Conservation (phyloP, 2,329 filamentous ascomycete species). For the Pseudonectria buxi region DNA sequence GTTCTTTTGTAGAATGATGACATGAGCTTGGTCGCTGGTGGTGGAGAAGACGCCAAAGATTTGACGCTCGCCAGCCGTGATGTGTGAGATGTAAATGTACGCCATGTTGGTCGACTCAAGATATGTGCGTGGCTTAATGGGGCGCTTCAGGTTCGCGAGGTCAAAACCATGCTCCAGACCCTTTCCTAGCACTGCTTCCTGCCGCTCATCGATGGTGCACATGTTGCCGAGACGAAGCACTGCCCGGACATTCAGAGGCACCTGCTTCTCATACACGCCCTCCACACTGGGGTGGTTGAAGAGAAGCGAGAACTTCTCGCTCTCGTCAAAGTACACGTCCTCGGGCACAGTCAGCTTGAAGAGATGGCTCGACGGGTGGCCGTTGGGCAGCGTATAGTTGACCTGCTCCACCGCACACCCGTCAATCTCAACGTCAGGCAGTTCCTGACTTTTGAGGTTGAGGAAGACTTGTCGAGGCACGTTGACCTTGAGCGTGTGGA, state of each 20-base stretch:
- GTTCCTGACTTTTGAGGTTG: constrained; percentile 79
- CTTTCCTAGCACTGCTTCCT: constrained; percentile 83
- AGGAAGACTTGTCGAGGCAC: constrained; percentile 87
- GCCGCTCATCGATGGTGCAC: constrained; percentile 88
- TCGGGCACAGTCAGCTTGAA: constrained; percentile 92
- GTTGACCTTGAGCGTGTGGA: constrained; percentile 81
- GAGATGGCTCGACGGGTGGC: constrained; percentile 85
- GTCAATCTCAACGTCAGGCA: constrained; percentile 81
- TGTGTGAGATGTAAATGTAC: constrained; percentile 90
- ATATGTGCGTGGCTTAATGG: constrained; percentile 60
- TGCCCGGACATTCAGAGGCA: constrained; percentile 80
- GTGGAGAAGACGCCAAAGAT: constrained; percentile 93
- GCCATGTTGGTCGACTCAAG: constrained; percentile 67
- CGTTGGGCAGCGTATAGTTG: constrained; percentile 87
- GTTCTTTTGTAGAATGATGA: constrained; percentile 79
- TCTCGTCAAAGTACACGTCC: constrained; percentile 76
- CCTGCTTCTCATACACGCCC: constrained; percentile 91
- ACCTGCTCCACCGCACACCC: constrained; percentile 90
- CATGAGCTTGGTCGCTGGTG: constrained; percentile 67
- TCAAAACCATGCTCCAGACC: constrained; percentile 94
- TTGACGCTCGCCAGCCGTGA: constrained; percentile 82
- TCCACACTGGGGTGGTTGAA: constrained; percentile 94
- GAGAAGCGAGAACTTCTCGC: constrained; percentile 71
- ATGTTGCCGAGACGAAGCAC: constrained; percentile 83
- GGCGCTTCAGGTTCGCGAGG: constrained; percentile 64